Evolutionary conservation across 2,329 filamentous ascomycete genomes (phyloP).

Genomic region (Alternaria brassicicola): DNA sequence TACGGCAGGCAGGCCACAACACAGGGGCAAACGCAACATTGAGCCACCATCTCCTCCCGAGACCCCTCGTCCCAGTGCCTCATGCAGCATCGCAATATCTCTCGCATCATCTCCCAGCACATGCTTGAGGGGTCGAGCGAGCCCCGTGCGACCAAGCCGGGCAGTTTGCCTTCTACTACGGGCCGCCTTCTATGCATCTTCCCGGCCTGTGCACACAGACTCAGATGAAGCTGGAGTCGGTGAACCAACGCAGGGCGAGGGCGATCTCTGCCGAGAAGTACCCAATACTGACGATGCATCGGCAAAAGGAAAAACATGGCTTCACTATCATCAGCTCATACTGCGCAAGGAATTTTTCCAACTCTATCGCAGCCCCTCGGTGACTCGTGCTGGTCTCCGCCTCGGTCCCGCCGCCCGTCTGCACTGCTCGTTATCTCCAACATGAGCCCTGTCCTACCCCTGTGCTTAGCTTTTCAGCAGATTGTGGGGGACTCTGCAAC

Average conservation of each 20-base stretch:
- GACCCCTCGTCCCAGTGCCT: slow-evolving; percentile 7
- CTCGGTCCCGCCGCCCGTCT: slow-evolving; percentile 16
- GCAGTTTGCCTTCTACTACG: slow-evolving; percentile 18
- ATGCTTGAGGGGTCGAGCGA: slow-evolving; percentile 2
- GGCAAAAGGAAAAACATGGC: slow-evolving; percentile 12
- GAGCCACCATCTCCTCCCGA: slow-evolving; percentile 13
- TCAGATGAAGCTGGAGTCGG: slow-evolving; percentile 23
- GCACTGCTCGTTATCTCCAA: slow-evolving; percentile 25
- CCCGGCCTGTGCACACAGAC: slow-evolving; percentile 17
- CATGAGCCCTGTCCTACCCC: slow-evolving; percentile 28
- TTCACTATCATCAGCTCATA: slow-evolving; percentile 7
- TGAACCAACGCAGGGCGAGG: slow-evolving; percentile 19
- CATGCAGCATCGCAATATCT: slow-evolving; percentile 24
- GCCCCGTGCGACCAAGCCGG: slow-evolving; percentile 17
- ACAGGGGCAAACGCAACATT: slow-evolving; percentile 26
- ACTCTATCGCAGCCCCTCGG: slow-evolving; percentile 18
- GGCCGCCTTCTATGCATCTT: slow-evolving; percentile 30
- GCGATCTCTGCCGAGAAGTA: slow-evolving; percentile 15
- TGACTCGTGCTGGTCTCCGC: slow-evolving; percentile 18
- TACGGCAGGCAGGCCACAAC: slow-evolving; percentile 24
- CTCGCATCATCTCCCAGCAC: slow-evolving; percentile 16
- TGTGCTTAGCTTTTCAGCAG: slow-evolving; percentile 30
- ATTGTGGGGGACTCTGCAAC: slow-evolving; percentile 34
- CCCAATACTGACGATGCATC: slow-evolving; percentile 11
- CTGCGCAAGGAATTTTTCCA: slow-evolving; percentile 17